Evolutionary conservation across 345 rosid species (phyloP).

Genomic region (Eucalyptus erythrocorys): DNA sequence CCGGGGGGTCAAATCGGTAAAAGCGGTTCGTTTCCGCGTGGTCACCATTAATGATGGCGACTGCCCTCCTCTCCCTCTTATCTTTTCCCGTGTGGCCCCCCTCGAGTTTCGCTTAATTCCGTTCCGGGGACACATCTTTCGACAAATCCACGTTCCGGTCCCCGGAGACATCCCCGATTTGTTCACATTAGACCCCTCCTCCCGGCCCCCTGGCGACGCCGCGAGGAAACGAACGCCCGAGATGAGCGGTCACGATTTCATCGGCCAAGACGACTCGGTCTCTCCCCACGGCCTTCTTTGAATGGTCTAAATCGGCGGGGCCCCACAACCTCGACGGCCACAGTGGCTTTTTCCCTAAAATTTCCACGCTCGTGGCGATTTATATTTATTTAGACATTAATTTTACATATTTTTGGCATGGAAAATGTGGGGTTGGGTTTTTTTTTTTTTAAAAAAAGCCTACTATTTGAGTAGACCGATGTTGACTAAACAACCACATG

Average conservation of each 20-base stretch:
- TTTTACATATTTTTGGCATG: not conserved
- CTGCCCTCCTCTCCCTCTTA: not conserved
- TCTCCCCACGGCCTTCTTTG: not conserved
- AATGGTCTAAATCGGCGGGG: not conserved
- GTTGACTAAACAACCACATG: not conserved
- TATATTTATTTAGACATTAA: not conserved
- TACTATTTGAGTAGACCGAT: not conserved
- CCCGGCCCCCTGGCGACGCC: not conserved
- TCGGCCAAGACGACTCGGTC: not conserved
- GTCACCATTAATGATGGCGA: not conserved
- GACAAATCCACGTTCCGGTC: not conserved
- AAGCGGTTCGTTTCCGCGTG: slow-evolving; percentile 1
- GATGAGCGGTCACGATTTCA: not conserved
- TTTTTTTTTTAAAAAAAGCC: not conserved
- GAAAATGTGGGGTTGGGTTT: not conserved
- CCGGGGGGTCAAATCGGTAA: not conserved
- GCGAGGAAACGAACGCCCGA: not conserved
- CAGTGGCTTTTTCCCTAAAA: not conserved
- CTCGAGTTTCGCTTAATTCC: not conserved
- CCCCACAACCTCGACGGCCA: not conserved
- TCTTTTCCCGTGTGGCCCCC: not conserved
- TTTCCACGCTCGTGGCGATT: not conserved
- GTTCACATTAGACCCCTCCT: not conserved
- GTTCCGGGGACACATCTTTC: not conserved
- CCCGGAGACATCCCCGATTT: not conserved